Conservation (phyloP, 176 grass and related monocot species). For the Bolboschoenus planiculmis region DNA sequence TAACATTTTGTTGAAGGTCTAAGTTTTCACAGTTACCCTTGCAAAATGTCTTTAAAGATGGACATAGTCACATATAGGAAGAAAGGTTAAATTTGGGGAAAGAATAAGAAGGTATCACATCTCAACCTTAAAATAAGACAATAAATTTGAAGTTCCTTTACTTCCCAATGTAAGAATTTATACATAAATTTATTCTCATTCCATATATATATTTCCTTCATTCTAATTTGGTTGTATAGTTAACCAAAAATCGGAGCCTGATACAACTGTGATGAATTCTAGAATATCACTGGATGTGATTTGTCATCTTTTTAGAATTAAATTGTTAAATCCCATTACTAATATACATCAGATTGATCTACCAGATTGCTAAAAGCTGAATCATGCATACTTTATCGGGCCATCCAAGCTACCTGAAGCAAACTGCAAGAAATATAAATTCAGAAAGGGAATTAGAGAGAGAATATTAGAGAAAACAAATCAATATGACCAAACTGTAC, state of each 20-base stretch:
- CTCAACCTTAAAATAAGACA: neutral
- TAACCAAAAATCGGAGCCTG: neutral
- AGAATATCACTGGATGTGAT: constrained; percentile 11
- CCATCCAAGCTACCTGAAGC: constrained; percentile 95
- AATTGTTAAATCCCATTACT: neutral
- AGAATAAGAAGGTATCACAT: neutral
- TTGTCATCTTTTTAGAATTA: neutral
- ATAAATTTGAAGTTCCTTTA: neutral
- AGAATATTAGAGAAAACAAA: neutral
- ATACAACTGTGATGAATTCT: neutral
- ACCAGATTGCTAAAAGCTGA: neutral
- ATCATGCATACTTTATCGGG: constrained; percentile 63
- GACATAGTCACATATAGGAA: no score
- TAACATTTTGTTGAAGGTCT: no score
- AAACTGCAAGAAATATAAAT: constrained; percentile 45
- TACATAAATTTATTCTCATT: neutral
- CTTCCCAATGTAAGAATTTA: neutral
- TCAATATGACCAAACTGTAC: constrained; percentile 21
- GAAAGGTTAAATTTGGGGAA: no score
- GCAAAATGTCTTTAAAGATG: no score
- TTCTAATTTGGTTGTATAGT: neutral
- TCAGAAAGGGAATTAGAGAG: neutral
- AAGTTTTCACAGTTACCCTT: no score
- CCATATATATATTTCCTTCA: neutral
- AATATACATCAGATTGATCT: neutral